phyloP scores from a whole-genome alignment of 768 basidiomycete genomes.

The Tulasnella sp. region DNA sequence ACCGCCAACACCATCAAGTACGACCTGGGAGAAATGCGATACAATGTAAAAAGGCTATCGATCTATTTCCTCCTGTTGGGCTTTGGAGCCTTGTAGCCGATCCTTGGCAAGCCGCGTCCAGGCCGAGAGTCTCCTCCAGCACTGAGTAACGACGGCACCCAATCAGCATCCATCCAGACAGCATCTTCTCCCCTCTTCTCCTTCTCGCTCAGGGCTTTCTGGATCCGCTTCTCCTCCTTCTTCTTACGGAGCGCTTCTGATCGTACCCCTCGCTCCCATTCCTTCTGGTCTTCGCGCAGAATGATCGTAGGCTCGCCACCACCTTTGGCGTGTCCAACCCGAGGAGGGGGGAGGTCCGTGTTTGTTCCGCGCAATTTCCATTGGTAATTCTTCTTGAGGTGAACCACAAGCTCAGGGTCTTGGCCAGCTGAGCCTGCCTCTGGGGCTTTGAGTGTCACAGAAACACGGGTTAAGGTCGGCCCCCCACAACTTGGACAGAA shows the following conservation, averaged over 20 bases:
- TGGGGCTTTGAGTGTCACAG: slow-evolving; percentile 64
- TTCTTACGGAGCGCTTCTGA: slow-evolving; percentile 57
- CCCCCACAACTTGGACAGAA: slow-evolving; percentile 98
- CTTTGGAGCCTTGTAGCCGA: not conserved
- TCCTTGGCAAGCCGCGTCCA: not conserved
- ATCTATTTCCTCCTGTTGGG: not conserved
- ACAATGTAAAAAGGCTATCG: not conserved
- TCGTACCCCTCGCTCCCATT: slow-evolving; percentile 76
- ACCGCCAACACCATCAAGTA: not conserved
- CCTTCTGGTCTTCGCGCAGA: slow-evolving; percentile 83
- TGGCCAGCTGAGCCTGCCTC: slow-evolving; percentile 33
- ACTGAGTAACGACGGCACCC: slow-evolving; percentile 73
- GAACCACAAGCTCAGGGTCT: slow-evolving; percentile 66
- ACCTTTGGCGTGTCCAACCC: slow-evolving; percentile 71
- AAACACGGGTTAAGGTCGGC: slow-evolving; percentile 77
- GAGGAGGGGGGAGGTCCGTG: slow-evolving; percentile 86
- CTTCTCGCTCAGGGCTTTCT: slow-evolving; percentile 41
- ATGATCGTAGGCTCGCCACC: slow-evolving; percentile 63
- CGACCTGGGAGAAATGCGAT: not conserved
- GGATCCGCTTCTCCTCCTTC: slow-evolving; percentile 67
- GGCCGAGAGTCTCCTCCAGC: slow-evolving; percentile 17
- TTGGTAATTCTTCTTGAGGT: slow-evolving; percentile 93
- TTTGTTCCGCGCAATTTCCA: slow-evolving; percentile 84
- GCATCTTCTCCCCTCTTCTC: slow-evolving; percentile 30
- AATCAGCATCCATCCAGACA: slow-evolving; percentile 91